These are phyloP conservation scores for Hysterium pulicare DNA, from an alignment of 2,329 filamentous ascomycete species.

Conservation along the genomic window DNA sequence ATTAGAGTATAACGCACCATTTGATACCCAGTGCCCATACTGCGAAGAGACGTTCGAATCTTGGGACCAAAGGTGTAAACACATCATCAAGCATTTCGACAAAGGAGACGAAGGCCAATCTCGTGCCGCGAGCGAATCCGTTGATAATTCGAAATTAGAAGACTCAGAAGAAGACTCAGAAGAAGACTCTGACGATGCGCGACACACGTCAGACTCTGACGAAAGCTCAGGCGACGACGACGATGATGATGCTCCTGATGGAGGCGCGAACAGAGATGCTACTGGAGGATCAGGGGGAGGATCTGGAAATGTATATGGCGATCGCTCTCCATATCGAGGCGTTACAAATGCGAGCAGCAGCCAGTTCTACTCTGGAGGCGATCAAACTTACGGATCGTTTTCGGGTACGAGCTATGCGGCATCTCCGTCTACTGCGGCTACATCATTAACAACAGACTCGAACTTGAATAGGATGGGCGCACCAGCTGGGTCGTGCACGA, in stretches of 20 bases:
- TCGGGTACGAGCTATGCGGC: background rate
- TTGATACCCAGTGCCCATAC: constrained; percentile 11
- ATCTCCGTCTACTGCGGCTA: background rate
- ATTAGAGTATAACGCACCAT: constrained; percentile 12
- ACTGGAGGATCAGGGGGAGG: constrained; percentile 9
- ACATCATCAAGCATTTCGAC: constrained; percentile 20
- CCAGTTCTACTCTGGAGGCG: background rate
- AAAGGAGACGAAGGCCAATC: constrained; percentile 7
- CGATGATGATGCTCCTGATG: background rate
- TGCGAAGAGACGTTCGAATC: constrained; percentile 10
- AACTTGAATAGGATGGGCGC: background rate
- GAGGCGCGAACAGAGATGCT: constrained; percentile 1
- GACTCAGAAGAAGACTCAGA: constrained; percentile 5
- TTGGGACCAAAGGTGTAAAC: constrained; percentile 23
- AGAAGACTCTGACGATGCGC: background rate
- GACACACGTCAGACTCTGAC: constrained; percentile 5
- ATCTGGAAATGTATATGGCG: constrained; percentile 3
- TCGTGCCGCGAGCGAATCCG: background rate
- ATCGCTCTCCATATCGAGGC: background rate
- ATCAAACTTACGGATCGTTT: background rate
- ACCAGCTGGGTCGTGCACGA: no score
- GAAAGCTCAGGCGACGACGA: background rate
- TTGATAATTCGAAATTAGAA: background rate
- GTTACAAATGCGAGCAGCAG: background rate
- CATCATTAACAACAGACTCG: background rate